Conservation (phyloP, 2,329 filamentous ascomycete species). For the Fusarium algeriense region DNA sequence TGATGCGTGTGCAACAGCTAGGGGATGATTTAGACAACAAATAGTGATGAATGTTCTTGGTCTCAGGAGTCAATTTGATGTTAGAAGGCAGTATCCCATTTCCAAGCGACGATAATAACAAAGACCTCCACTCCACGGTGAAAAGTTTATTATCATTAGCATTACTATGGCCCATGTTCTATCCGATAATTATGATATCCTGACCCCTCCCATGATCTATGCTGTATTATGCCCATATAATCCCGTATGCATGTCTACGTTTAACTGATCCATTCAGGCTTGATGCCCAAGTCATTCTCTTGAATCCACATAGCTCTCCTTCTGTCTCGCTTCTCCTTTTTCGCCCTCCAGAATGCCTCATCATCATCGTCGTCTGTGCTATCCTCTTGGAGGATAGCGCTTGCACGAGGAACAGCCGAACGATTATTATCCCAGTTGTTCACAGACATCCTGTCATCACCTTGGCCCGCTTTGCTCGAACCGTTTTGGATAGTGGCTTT, state of each 20-base stretch:
- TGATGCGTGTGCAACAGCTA: background rate
- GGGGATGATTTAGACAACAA: too few species aligned
- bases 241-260: background rate
- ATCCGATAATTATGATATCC: background rate
- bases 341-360: constrained; percentile 26
- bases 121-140: too few species aligned
- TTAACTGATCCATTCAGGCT: constrained; percentile 16
- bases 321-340: constrained; percentile 25
- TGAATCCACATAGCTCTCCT: constrained; percentile 30
- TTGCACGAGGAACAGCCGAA: background rate
- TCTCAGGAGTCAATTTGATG: too few species aligned
- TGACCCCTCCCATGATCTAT: background rate
- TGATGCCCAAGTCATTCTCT: constrained; percentile 9
- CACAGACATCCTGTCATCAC: background rate
- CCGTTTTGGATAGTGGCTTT: background rate
- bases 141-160: background rate
- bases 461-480: background rate
- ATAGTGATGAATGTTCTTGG: too few species aligned
- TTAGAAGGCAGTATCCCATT: too few species aligned
- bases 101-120: too few species aligned
- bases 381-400: background rate
- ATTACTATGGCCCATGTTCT: background rate
- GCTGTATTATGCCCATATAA: background rate
- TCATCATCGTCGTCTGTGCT: constrained; percentile 19
- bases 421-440: background rate